Base-by-base conservation (phyloP, 768 basidiomycete genomes). In the Tulasnella calospora region DNA sequence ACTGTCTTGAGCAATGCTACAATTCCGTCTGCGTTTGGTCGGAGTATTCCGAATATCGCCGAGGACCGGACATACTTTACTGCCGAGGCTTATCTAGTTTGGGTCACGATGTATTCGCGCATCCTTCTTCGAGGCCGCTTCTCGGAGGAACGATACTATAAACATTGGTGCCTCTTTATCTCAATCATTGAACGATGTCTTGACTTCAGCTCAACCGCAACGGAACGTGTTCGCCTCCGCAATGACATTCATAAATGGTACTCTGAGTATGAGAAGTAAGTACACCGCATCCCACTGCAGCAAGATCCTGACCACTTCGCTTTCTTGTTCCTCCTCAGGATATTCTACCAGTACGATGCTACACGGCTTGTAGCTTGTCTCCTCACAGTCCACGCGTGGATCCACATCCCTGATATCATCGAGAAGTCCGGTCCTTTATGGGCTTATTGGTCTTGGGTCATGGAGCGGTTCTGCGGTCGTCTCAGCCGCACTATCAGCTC, bases 41-140 rank as follows among this genome's bases (percentile, higher is more conserved):
- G 75, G n/a, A 82, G 83, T 1, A 80, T 84, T 0, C 86, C 84
- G 0, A 84, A 87, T 75, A 78, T 86, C 55, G 81, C 82, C 0
- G 81, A 78, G n/a, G 84, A 85, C 55, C 73, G 80, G 13, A 44
- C 71, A 0, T 75, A 79, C 0, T 84, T 82, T 71, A 85, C 84
- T 0, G 86, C 87, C 0, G 87, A 88, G 61, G 83, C 81, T n/a
- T 85, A 83, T 79, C 83, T 83, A 0, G 83, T 88, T 71, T 89
- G 86, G 86, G 82, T 83, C 7, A 80, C 83, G 13, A 86, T 84
- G 73, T 71, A 88, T 10, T 86, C 81, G 0, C 87, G 86, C 0
- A 80, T 85, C 10, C 81, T 88, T 6, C 84, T 88, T 7, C 76
- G 76, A 2, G 55, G 82, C 13, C 81, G 82, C 0, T 88, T 88